Evolutionary conservation across 2,329 filamentous ascomycete genomes (phyloP), one percentile per base, ranked within the genome.

Genomic region (Lizonia empirigonia): DNA sequence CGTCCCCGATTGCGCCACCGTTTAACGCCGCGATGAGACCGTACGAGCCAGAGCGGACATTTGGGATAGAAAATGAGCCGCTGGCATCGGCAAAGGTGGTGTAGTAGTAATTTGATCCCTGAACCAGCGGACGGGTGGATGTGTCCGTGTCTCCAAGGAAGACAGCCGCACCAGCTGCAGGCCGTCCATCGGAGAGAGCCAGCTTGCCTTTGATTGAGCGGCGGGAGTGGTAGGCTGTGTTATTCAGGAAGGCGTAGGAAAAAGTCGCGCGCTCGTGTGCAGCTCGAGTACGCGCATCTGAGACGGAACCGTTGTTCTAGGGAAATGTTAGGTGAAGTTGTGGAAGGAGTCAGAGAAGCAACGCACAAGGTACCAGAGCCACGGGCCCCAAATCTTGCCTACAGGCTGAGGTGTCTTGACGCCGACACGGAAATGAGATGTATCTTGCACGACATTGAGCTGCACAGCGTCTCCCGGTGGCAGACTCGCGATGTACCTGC

Each of bases 361-460:
- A 22, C 52, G 15, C 46, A 65, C 58, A 19, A 65, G 50, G 34
- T 65, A 65, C 63, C 63, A 65, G 2, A 65, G 55, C 63, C 61
- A 65, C 2, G 63, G 63, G 5, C 63, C 63, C 61, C 61, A 65
- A 29, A 61, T 42, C 41, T 65, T 65, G 44, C 61, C 61, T 18
- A 69, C 68, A 1, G 76, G 56, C 33, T 61, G 58, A 16, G 44
- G 29, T 18, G 50, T 56, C 30, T 50, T 53, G 4, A 47, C 51
- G 3, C 56, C 55, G 7, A 58, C 48, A n/a, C 55, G 53, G 37
- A 59, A 61, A 23, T 59, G 58, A 4, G 56, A 62, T 16, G 77
- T 79, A n/a, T 78, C 78, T 56, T 80, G 77, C 34, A 80, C 69
- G 68, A 80, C 78, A 56, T 80, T 80, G 36, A 80, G 64, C 54